A percentile compares a stretch with the other conserved stretches of the same genome.
Conservation (phyloP, 345 rosid genomes). For the Eucalyptus tenuipes region DNA sequence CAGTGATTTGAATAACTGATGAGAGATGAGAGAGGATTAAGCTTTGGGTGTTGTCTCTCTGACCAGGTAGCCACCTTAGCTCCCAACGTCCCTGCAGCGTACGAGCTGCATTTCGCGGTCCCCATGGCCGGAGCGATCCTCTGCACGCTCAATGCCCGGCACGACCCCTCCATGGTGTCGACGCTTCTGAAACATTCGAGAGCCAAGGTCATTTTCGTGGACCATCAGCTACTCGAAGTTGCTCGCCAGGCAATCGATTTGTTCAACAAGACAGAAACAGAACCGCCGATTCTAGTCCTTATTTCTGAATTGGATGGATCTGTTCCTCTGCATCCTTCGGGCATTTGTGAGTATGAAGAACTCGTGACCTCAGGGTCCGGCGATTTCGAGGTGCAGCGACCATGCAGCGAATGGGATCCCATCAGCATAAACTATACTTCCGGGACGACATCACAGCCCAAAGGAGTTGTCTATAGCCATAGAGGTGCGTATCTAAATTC, state of each 20-base stretch:
- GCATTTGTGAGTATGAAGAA: slow-evolving; percentile 23
- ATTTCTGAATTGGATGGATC: slow-evolving; percentile 25
- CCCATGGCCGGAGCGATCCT: slow-evolving; percentile 77
- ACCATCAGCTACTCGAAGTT: slow-evolving; percentile 32
- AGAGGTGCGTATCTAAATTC: slow-evolving; percentile 83
- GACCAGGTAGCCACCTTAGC: slow-evolving; percentile 53
- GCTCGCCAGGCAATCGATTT: slow-evolving; percentile 47
- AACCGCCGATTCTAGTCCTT: slow-evolving; percentile 7
- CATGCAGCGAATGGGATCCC: slow-evolving; percentile 67
- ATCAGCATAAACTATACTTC: slow-evolving; percentile 57
- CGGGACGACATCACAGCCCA: slow-evolving; percentile 79
- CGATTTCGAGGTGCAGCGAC: slow-evolving; percentile 31
- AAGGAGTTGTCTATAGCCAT: slow-evolving; percentile 80
- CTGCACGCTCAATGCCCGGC: slow-evolving; percentile 58
- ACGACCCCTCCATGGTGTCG: slow-evolving; percentile 40
- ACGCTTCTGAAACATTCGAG: slow-evolving; percentile 38
- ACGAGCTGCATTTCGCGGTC: slow-evolving; percentile 76
- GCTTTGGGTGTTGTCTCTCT: background rate
- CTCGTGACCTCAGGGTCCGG: slow-evolving; percentile 24
- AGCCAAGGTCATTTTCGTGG: slow-evolving; percentile 55
- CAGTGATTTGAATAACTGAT: background rate
- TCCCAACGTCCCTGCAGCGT: slow-evolving; percentile 72
- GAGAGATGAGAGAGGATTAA: background rate
- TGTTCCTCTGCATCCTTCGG: background rate
- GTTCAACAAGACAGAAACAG: slow-evolving; percentile 8